Evolutionary conservation across 2,329 filamentous ascomycete genomes (phyloP).

Genomic region (Trichothecium roseum): DNA sequence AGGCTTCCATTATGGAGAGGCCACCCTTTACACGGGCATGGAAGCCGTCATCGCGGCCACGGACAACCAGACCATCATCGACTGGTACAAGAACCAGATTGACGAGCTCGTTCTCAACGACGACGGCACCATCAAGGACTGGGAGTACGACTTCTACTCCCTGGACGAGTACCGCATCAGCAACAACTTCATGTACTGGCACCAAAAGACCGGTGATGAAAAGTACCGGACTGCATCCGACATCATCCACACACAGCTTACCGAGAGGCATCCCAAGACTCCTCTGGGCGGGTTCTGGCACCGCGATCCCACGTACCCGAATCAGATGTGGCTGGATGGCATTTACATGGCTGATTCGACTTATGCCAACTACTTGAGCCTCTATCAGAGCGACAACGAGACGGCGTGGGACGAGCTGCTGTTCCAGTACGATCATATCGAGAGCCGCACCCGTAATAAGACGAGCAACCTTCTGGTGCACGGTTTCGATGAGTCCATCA

Average conservation of each 20-base stretch:
- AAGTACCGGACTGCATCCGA: slow-evolving; percentile 39
- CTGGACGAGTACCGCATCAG: slow-evolving; percentile 43
- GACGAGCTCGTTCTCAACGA: slow-evolving; percentile 30
- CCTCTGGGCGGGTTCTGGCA: slow-evolving; percentile 45
- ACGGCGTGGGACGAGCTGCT: slow-evolving; percentile 34
- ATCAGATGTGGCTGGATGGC: slow-evolving; percentile 50
- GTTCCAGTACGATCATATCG: slow-evolving; percentile 34
- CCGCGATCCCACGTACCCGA: slow-evolving; percentile 29
- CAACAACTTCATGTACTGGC: slow-evolving; percentile 39
- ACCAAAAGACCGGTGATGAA: slow-evolving; percentile 30
- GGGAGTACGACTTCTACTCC: slow-evolving; percentile 35
- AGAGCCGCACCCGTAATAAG: slow-evolving; percentile 27
- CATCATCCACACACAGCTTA: slow-evolving; percentile 32
- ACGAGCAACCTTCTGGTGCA: slow-evolving; percentile 36
- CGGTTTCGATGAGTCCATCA: slow-evolving; percentile 39
- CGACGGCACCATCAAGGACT: slow-evolving; percentile 35
- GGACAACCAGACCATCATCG: slow-evolving; percentile 28
- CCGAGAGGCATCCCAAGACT: slow-evolving; percentile 35
- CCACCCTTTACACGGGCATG: slow-evolving; percentile 36
- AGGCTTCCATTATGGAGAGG: slow-evolving; percentile 31
- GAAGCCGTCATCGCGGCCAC: slow-evolving; percentile 33
- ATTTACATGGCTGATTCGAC: slow-evolving; percentile 39
- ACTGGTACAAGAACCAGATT: slow-evolving; percentile 33
- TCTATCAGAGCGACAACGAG: slow-evolving; percentile 24
- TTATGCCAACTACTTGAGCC: slow-evolving; percentile 27